These are phyloP conservation scores for Penicillium sp. DNA, from an alignment of 2,329 filamentous ascomycete species.

Conservation along the genomic window DNA sequence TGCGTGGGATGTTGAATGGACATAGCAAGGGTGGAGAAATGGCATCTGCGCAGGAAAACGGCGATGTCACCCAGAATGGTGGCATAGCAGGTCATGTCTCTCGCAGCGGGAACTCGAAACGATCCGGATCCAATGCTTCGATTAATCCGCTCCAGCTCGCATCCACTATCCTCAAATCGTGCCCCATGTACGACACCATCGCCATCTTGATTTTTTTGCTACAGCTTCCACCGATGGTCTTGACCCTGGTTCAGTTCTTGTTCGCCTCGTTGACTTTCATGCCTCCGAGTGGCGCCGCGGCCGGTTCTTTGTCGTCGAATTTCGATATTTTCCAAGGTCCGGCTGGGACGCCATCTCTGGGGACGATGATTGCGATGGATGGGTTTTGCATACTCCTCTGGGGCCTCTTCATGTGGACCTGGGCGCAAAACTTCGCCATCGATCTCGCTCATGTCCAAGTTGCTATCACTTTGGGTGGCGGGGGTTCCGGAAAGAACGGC, in stretches of 20 bases:
- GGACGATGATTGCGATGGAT: conserved; percentile 76
- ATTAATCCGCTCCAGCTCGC: conserved; percentile 67
- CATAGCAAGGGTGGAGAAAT: conserved; percentile 31
- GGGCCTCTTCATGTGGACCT: conserved; percentile 72
- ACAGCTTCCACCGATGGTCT: conserved; percentile 76
- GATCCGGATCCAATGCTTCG: conserved; percentile 38
- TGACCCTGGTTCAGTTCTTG: conserved; percentile 81
- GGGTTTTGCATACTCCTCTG: conserved; percentile 72
- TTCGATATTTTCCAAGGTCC: conserved; percentile 86
- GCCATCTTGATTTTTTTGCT: conserved; percentile 93
- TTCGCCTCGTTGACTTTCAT: conserved; percentile 92
- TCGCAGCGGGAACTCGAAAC: conserved; percentile 30
- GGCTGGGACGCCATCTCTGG: conserved; percentile 73
- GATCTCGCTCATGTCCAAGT: conserved; percentile 90
- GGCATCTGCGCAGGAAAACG: conserved; percentile 30
- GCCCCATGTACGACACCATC: conserved; percentile 87
- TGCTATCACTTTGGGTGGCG: conserved; percentile 78
- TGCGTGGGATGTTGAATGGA: conserved; percentile 29
- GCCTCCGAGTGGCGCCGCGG: conserved; percentile 67
- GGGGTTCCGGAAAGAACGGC: conserved; percentile 46
- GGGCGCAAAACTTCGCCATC: conserved; percentile 76
- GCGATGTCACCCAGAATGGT: conserved; percentile 25
- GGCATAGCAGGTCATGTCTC: conserved; percentile 23
- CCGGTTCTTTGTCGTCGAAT: conserved; percentile 66
- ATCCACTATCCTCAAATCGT: conserved; percentile 77